Evolutionary conservation across 192 early-diverging fungal species (phyloP).

Genomic region (Coemansia pectinata): DNA sequence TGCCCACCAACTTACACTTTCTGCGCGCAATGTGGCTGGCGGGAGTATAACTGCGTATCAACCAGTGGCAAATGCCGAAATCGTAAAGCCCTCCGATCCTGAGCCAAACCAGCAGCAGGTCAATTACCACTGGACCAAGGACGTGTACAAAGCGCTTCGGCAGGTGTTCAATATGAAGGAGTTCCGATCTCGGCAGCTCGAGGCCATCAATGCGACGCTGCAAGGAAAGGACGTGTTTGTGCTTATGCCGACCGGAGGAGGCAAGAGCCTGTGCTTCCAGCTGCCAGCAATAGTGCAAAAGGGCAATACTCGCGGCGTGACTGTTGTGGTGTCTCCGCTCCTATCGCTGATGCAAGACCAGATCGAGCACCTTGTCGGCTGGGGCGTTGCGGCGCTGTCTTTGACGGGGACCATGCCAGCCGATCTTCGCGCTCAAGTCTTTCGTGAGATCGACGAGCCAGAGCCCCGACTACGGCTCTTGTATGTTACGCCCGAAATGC

Average conservation of each 20-base stretch:
- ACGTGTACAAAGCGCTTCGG: constrained; percentile 68
- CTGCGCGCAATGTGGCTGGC: not conserved
- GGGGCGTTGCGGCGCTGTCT: constrained; percentile 63
- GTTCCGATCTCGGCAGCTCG: constrained; percentile 85
- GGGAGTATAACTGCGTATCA: not conserved
- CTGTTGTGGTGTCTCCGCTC: constrained; percentile 90
- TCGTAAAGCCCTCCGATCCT: constrained; percentile 42
- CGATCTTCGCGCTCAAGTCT: constrained; percentile 57
- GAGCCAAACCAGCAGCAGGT: constrained; percentile 35
- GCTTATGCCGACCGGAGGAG: constrained; percentile 98
- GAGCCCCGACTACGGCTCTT: constrained; percentile 62
- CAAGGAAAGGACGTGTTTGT: constrained; percentile 86
- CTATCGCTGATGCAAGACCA: constrained; percentile 98
- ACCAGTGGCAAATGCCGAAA: not conserved
- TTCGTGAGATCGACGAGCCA: constrained; percentile 57
- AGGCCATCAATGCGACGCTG: constrained; percentile 86
- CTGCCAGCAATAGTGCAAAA: constrained; percentile 76
- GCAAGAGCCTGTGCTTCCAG: constrained; percentile 96
- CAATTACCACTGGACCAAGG: constrained; percentile 66
- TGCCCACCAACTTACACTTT: not conserved
- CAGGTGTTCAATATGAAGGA: constrained; percentile 69
- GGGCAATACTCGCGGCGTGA: constrained; percentile 70
- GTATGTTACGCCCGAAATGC: constrained; percentile 90
- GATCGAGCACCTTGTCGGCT: constrained; percentile 67
- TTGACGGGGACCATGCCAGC: constrained; percentile 64